phyloP scores from a whole-genome alignment of 1,139 yeast genomes.

The Blastobotrys buckinghamii region DNA sequence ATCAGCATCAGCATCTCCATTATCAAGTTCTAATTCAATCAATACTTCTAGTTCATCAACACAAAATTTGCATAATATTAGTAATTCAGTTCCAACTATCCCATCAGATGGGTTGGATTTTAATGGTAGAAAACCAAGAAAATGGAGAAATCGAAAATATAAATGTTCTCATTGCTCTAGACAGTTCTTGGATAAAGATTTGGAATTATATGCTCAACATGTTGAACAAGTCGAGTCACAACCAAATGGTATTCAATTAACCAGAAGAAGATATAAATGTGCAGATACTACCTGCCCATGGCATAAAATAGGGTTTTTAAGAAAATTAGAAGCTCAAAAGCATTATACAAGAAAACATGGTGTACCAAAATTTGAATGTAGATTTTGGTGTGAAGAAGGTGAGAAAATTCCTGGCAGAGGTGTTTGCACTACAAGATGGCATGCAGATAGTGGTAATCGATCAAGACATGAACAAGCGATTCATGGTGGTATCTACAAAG shows the following conservation, averaged over 20 bases:
- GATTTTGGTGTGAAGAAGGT: conserved; percentile 26
- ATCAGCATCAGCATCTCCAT: neutral
- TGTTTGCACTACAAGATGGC: conserved; percentile 29
- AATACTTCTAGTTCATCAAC: neutral
- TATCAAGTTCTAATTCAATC: neutral
- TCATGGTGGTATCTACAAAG: conserved; percentile 19
- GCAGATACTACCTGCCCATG: conserved; percentile 26
- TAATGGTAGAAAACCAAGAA: conserved; percentile 28
- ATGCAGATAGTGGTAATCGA: conserved; percentile 29
- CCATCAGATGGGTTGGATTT: conserved; percentile 17
- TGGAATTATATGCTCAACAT: conserved; percentile 24
- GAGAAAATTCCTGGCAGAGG: conserved; percentile 27
- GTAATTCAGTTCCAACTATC: conserved; percentile 7
- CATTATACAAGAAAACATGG: conserved; percentile 28
- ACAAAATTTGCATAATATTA: too few relatives aligned
- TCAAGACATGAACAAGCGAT: conserved; percentile 28
- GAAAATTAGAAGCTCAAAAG: conserved; percentile 29
- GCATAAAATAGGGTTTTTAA: conserved; percentile 27
- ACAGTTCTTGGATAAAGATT: conserved; percentile 23
- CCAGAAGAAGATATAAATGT: conserved; percentile 27
- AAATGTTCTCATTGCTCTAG: conserved; percentile 27
- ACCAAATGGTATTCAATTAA: conserved; percentile 16
- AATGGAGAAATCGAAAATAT: conserved; percentile 27
- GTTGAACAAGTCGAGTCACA: conserved; percentile 23
- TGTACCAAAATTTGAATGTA: conserved; percentile 26